Evolutionary conservation across 202 grass and related monocot genomes (phyloP), one percentile per base, ranked within the genome.

Genomic region (Zoysia matrella): DNA sequence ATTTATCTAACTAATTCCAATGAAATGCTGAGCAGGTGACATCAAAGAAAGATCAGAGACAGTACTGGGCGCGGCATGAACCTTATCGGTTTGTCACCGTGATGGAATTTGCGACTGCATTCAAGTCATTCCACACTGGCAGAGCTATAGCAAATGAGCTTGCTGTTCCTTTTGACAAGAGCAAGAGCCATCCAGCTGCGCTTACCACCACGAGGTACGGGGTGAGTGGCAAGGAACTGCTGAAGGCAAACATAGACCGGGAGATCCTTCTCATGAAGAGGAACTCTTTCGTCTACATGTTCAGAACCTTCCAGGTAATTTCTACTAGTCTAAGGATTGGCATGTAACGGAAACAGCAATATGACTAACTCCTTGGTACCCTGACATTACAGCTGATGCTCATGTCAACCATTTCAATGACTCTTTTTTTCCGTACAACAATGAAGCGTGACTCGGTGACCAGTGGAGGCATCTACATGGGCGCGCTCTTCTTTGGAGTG

Each of bases 221-320:
- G 1, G 84, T 88, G 45, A 86, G 52, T 57, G 51, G 79, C 83
- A 94, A 89, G 52, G 94, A 97, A 64, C 47, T 94, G n/a, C 52
- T 97, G 3, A 89, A 83, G 47, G 86, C 92, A 30, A 89, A 86
- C 57, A 52, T 87, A 11, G 88, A 82, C 0, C 77, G 94, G 65
- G 92, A 97, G 52, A 84, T 79, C 68, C 63, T 97, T 64, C 92
- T 97, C 60, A 94, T 97, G 89, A 92, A 94, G 76, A 81, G 92
- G 52, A 93, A 94, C 74, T 89, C 89, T 40, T 97, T 97, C 43
- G 90, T 97, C 16, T 97, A 97, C 69, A 75, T 80, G 2, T 93
- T 90, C 78, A 60, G 77, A 70, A 60, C 53, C 52, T n/a, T 60
- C 65, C 66, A 70, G 77, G 77, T 80, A 70, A 70, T 8, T n/a